Evolutionary conservation across 139 green algal genomes (phyloP), one percentile per base, ranked within the genome.

Genomic region (Closterium sp.): DNA sequence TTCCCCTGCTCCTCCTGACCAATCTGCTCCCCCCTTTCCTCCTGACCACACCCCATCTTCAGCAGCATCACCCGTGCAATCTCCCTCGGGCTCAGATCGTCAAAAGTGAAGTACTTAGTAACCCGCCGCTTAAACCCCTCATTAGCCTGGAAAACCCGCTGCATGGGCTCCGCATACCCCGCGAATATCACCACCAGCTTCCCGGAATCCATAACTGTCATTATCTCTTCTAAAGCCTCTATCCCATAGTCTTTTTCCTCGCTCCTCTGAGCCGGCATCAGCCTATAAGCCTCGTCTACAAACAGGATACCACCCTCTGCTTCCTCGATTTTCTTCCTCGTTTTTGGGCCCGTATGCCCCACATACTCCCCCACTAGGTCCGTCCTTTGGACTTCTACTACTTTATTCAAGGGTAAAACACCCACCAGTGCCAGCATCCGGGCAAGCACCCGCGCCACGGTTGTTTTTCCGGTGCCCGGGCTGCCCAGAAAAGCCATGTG

Each of bases 331-430:
- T 91, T 90, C 23, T 83, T 84, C 33, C 87, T 35, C 28, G 89
- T 91, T 34, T 91, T 91, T 12, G 89, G 89, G 25, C 89, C 89
- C 33, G 89, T 91, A n/a, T 91, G 89, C 21, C 89, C 89, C 35
- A 91, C 81, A 88, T 64, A 91, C 23, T 87, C 33, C 28, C 76
- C 89, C 2, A 91, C 76, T 33, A 91, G 76, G 34, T 91, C 89
- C 21, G 89, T 91, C 7, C 76, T 33, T 32, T 87, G 76, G 33
- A 87, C 76, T 32, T 91, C 89, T 3, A 88, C 28, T 2, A 91
- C 89, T 33, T 28, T 84, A 83, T 87, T 34, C 25, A 19, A 21
- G 23, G 23, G 32, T 34, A 91, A 34, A 28, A 88, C 33, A 19
- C 89, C 89, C 81, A 91, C 19, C 76, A 28, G 66, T 16, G 87